A percentile compares a stretch with the other conserved stretches of the same genome.
These are phyloP conservation scores for Vitis hybrid DNA, from an alignment of 177 flowering plant species.

Conservation along the genomic window DNA sequence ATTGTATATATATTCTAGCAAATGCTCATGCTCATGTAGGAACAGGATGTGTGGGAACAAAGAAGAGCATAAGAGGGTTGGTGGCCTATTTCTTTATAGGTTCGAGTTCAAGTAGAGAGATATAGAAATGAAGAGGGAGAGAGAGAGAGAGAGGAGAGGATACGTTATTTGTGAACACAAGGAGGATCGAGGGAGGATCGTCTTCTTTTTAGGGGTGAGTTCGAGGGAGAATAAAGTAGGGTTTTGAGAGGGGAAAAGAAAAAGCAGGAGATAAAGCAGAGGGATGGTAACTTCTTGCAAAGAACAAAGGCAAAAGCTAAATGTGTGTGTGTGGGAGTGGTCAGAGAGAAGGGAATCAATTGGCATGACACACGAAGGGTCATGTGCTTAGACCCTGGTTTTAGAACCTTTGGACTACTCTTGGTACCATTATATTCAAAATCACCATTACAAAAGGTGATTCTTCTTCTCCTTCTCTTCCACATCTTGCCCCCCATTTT, in stretches of 20 bases:
- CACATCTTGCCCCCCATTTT: background rate
- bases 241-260: constrained; percentile 28
- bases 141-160: constrained; percentile 21
- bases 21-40: constrained; percentile 11
- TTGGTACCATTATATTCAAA: constrained; percentile 24
- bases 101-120: constrained; percentile 20
- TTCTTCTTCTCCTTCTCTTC: constrained; percentile 28
- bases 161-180: constrained; percentile 69
- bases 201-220: constrained; percentile 64
- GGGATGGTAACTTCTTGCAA: constrained; percentile 70
- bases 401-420: constrained; percentile 1
- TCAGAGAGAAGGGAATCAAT: constrained; percentile 41
- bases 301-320: constrained; percentile 59
- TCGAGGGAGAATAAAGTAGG: constrained; percentile 66
- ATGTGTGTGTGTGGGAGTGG: constrained; percentile 12
- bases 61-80: constrained; percentile 29
- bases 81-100: constrained; percentile 25
- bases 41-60: constrained; percentile 20
- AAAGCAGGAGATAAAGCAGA: constrained; percentile 23
- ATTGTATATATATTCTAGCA: background rate
- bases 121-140: constrained; percentile 25
- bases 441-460: constrained; percentile 23
- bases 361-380: constrained; percentile 26
- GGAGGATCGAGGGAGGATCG: constrained; percentile 61
- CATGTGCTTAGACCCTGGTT: constrained; percentile 28